Evolutionary conservation across 169 alveolate genomes (phyloP).

Genomic region (Miamiensis avidus): DNA sequence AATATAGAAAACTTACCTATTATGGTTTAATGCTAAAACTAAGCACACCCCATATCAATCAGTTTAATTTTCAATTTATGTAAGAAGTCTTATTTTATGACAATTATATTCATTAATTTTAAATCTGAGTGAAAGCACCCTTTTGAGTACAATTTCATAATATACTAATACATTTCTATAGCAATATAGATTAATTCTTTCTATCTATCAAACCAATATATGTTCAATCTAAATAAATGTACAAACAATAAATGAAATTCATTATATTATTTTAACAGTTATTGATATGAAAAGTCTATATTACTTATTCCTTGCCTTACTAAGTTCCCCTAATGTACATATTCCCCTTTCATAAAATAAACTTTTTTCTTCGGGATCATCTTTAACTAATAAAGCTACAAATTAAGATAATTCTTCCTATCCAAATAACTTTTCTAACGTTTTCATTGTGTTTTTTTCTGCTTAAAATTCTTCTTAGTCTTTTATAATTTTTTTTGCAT

Average conservation of each 20-base stretch:
- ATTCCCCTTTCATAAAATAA: not conserved
- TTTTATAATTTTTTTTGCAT: not conserved
- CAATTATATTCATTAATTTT: not conserved
- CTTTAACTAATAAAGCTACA: not conserved
- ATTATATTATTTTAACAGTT: too few relatives aligned
- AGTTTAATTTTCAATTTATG: not conserved
- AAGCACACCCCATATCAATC: not conserved
- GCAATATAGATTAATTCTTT: not conserved
- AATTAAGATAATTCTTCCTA: too few relatives aligned
- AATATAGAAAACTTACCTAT: not conserved
- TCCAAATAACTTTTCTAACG: not conserved
- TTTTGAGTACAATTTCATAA: not conserved
- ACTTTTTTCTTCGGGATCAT: not conserved
- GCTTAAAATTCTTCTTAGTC: not conserved
- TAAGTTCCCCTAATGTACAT: not conserved
- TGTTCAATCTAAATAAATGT: not conserved
- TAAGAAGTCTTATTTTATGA: too few relatives aligned
- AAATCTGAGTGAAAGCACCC: not conserved
- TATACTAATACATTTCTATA: too few relatives aligned
- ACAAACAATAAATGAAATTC: too few relatives aligned
- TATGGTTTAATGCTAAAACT: not conserved
- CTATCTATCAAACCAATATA: not conserved
- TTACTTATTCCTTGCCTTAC: not conserved
- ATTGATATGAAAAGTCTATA: too few relatives aligned
- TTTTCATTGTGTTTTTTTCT: not conserved